A percentile compares a stretch with the other conserved stretches of the same genome.
Conservation (phyloP, 2,329 filamentous ascomycete species). For the Ophiosphaerella narmari region DNA sequence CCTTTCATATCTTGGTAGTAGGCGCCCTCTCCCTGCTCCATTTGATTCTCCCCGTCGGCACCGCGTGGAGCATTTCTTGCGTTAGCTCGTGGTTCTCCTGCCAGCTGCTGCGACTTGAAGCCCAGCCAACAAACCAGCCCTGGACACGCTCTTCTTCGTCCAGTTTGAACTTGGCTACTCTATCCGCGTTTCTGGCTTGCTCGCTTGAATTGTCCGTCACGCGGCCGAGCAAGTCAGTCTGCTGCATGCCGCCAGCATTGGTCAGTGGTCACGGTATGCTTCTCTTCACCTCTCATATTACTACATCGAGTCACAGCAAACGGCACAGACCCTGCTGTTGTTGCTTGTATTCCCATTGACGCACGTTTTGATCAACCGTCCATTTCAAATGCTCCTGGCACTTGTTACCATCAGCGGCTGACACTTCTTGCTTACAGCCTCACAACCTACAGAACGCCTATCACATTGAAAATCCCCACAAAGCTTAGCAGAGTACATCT, state of each 20-base stretch:
- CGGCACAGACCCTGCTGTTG: not conserved
- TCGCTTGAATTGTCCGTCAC: conserved; percentile 19
- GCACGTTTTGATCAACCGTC: not conserved
- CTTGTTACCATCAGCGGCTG: conserved; percentile 12
- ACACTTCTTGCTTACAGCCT: conserved; percentile 22
- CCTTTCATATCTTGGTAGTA: conserved; percentile 2
- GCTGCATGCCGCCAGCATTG: conserved; percentile 12
- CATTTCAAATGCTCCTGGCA: conserved; percentile 4
- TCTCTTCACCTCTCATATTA: conserved; percentile 10
- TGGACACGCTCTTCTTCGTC: not conserved
- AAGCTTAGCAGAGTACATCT: not conserved
- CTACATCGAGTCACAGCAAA: not conserved
- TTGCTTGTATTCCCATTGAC: not conserved
- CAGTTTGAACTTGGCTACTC: conserved; percentile 2
- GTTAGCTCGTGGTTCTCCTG: conserved; percentile 20
- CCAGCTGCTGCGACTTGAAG: conserved; percentile 15
- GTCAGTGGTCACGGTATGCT: conserved; percentile 28
- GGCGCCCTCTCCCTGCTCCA: conserved; percentile 3
- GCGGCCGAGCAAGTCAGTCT: conserved; percentile 26
- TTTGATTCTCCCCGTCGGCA: conserved; percentile 14
- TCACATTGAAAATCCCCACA: not conserved
- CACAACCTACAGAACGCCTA: conserved; percentile 1
- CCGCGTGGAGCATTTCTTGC: conserved; percentile 38
- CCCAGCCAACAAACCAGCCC: conserved; percentile 6
- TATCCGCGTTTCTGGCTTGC: conserved; percentile 19